Conservation (phyloP, 805 yeast genomes). For the Candida broadrunensis region DNA sequence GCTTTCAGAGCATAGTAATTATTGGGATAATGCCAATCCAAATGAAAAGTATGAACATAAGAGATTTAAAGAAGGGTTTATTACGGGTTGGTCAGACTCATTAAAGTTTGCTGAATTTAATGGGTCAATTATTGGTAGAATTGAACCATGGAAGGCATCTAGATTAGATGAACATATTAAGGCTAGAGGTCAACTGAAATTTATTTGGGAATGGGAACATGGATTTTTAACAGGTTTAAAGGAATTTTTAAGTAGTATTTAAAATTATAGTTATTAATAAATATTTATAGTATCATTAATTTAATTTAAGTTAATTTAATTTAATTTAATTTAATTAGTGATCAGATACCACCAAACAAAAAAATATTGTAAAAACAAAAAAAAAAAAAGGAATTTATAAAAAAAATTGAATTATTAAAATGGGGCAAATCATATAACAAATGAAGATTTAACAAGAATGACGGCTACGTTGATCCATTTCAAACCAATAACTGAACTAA, state of each 20-base stretch:
- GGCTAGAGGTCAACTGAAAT: conserved; percentile 52
- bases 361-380: too few species aligned
- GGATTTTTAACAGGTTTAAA: conserved; percentile 69
- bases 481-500: conserved; percentile 5
- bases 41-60: conserved; percentile 72
- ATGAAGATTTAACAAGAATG: neutral
- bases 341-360: too few species aligned
- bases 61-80: conserved; percentile 77
- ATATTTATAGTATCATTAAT: too few species aligned
- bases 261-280: neutral
- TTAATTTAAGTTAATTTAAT: too few species aligned
- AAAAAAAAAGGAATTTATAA: too few species aligned
- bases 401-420: too few species aligned
- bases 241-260: conserved; percentile 24
- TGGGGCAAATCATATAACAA: too few species aligned
- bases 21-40: conserved; percentile 64
- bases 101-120: conserved; percentile 64
- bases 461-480: neutral
- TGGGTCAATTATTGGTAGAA: conserved; percentile 72
- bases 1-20: conserved; percentile 47
- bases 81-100: conserved; percentile 72
- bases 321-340: too few species aligned
- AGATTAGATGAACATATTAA: conserved; percentile 61
- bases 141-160: conserved; percentile 62
- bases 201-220: conserved; percentile 87